phyloP scores from a whole-genome alignment of 2,329 filamentous ascomycete genomes.

The Apiospora kogelbergensis region DNA sequence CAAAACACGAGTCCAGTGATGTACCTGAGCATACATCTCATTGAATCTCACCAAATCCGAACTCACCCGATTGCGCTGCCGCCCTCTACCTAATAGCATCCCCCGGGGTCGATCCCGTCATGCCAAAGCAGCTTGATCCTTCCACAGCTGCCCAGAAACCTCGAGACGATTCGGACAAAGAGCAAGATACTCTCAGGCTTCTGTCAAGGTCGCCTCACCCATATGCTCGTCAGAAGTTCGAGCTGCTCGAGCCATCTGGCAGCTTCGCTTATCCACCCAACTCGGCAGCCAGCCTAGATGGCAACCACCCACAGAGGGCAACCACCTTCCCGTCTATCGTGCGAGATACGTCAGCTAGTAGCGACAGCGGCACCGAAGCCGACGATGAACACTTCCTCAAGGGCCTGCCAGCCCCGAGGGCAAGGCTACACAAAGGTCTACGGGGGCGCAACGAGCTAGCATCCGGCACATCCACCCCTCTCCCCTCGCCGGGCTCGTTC shows the following conservation, averaged over 20 bases:
- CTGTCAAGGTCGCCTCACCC: slow-evolving; percentile 67
- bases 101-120: slow-evolving; percentile 3
- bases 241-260: slow-evolving; percentile 54
- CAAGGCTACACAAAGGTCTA: slow-evolving; percentile 74
- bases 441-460: slow-evolving; percentile 57
- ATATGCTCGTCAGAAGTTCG: slow-evolving; percentile 60
- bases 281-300: slow-evolving; percentile 20
- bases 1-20: not conserved
- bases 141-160: slow-evolving; percentile 27
- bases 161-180: slow-evolving; percentile 30
- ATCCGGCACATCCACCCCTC: slow-evolving; percentile 56
- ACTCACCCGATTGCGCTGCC: not conserved
- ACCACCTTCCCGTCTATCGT: slow-evolving; percentile 31
- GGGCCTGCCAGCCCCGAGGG: slow-evolving; percentile 77
- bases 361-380: slow-evolving; percentile 91
- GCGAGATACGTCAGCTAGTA: slow-evolving; percentile 61
- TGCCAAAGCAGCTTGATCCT: slow-evolving; percentile 37
- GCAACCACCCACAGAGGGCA: slow-evolving; percentile 20
- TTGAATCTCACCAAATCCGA: not conserved
- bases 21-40: not conserved
- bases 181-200: slow-evolving; percentile 43
- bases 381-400: slow-evolving; percentile 91
- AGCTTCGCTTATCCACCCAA: slow-evolving; percentile 26
- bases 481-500: slow-evolving; percentile 45
- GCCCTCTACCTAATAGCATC: not conserved